Evolutionary conservation across 2,329 filamentous ascomycete genomes (phyloP), one percentile per base, ranked within the genome.

Genomic region (Colletotrichum chlorophyti): DNA sequence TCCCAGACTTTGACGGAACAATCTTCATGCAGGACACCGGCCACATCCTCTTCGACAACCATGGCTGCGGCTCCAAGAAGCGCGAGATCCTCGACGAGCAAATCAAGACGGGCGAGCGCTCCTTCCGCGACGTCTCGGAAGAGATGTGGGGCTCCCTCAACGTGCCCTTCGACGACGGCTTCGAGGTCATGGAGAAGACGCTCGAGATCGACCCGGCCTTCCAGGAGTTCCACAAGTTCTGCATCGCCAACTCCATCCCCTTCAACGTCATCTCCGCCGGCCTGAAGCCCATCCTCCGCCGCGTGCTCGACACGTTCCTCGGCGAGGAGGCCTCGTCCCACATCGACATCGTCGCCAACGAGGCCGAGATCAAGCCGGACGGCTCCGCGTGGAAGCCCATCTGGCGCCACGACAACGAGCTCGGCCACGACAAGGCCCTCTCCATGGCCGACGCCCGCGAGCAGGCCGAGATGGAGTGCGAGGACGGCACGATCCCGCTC

Each of bases 11-110:
- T 65, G 87, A 90, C 69, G 87, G 87, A 62, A 90, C 87, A 4
- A 90, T 90, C 62, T 89, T 88, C 76, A 87, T 87, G 80, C 85
- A 89, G 77, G 85, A 88, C 65, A 89, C 84, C 2, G 88, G 88
- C 40, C 87, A 90, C 68, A 81, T 89, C 63, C 82, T 90, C 46
- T 88, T 89, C 71, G 86, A 89, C 68, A 78, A 78, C 65, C 81
- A 86, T 63, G 86, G 87, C 48, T 89, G 86, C 70, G 87, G 87
- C 24, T 73, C 77, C 19, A 76, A 81, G 61, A 76, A 77, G 55
- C 81, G 86, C 46, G 72, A 82, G 54, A 65, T 80, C 35, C 81
- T 89, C 47, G 86, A 89, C 58, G 75, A 82, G 58, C 84, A 90
- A 65, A 87, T 90, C 71, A 84, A 86, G 65, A 78, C 73, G 4